phyloP scores from a whole-genome alignment of 2,329 filamentous ascomycete genomes.

The Aspergillus proliferans region DNA sequence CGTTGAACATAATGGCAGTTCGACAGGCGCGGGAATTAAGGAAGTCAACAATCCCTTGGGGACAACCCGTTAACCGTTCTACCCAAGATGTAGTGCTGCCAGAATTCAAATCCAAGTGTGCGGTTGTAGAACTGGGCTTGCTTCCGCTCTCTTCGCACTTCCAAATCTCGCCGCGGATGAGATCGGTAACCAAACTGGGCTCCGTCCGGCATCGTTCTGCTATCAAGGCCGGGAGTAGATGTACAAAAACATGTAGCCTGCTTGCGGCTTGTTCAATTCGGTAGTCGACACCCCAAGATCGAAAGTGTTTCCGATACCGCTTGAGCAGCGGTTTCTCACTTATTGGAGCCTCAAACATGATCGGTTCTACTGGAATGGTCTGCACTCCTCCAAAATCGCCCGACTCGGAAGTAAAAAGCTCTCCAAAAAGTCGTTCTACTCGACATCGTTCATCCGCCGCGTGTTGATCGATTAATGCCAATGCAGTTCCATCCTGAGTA shows the following conservation, averaged over 20 bases:
- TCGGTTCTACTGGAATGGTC: constrained; percentile 32
- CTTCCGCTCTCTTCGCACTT: constrained; percentile 47
- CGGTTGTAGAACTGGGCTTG: background rate
- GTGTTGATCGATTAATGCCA: constrained; percentile 86
- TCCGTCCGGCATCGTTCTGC: constrained; percentile 68
- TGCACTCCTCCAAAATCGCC: constrained; percentile 9
- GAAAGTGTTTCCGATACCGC: constrained; percentile 53
- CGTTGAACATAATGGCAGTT: constrained; percentile 48
- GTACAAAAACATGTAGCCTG: constrained; percentile 29
- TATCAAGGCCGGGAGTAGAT: constrained; percentile 63
- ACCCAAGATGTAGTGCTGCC: constrained; percentile 46
- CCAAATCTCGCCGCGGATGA: constrained; percentile 73
- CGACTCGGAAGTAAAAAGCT: constrained; percentile 38
- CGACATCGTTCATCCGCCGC: constrained; percentile 85
- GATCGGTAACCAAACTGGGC: constrained; percentile 63
- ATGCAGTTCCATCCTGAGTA: constrained; percentile 22
- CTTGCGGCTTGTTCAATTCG: constrained; percentile 30
- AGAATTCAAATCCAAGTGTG: background rate
- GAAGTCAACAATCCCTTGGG: constrained; percentile 64
- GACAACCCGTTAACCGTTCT: constrained; percentile 60
- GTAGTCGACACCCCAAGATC: constrained; percentile 68
- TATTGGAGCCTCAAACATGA: constrained; percentile 59
- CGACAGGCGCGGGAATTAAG: constrained; percentile 46
- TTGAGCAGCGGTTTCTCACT: constrained; percentile 57
- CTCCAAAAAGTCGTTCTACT: constrained; percentile 64